Base-by-base conservation (phyloP, 345 rosid species). In the Noccaea bulbosa region DNA sequence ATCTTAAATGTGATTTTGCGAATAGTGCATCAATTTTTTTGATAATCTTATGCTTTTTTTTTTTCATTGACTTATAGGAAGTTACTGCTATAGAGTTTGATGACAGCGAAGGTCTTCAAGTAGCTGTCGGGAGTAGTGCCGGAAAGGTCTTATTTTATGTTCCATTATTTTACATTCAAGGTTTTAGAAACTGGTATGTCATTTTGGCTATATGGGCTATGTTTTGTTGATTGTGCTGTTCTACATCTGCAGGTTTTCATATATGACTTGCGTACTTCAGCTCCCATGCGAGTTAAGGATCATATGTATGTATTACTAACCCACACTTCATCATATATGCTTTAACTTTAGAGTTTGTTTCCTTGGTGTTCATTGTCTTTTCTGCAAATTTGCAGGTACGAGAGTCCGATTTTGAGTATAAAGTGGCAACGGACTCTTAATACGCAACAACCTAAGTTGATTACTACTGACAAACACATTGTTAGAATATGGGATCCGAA, bases 401-500 rank as follows among this genome's bases (percentile, higher is more conserved):
- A 88, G 67, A 81, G 95, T 74, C 89, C 93, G 34, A 91, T 89
- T 82, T 74, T 91, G 82, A 91, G 84, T 75, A 88, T 94, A 52
- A 91, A 91, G 80, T 89, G 99, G 99, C 99, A 94, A 77, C 82
- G 69, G 5, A 86, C 91, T 69, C 87, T 82, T 40, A 91, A 89
- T 76, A 83, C 91, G 58, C 97, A 91, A 39, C 78, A 80, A 15
- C 91, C 88, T 27, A 88, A 86, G 80, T 62, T 94, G 72, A 81
- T 91, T 60, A 85, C 96, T 22, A 84, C 97, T 17, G 97, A 94
- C 78, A 84, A 69, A 49, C 95, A 88, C 78, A 60, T 88, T 74
- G 99, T 94, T 72, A 86, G 91, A 81, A 84, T 91, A 81, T 94
- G 99, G 97, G 96, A 91, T 69, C 97, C 99, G 1, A 93, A 89